Evolutionary conservation across 208 protist genomes (phyloP).

Genomic region (Trichomonas gallinae): DNA sequence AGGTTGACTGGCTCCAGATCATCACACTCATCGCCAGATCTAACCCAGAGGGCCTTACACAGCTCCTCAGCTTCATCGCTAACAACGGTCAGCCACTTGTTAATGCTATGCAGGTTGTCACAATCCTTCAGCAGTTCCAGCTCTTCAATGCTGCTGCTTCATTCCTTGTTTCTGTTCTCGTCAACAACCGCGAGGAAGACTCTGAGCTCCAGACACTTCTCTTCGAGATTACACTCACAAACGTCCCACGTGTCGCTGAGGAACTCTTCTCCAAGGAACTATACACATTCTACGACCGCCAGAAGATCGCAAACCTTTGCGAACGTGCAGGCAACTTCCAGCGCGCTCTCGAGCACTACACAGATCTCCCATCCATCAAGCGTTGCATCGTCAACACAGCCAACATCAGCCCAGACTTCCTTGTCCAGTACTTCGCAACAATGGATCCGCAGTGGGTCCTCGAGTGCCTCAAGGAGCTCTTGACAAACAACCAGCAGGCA

Average conservation of each 20-base stretch:
- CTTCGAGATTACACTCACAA: slow-evolving; percentile 93
- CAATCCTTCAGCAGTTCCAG: slow-evolving; percentile 49
- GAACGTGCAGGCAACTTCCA: slow-evolving; percentile 82
- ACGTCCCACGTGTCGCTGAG: slow-evolving; percentile 77
- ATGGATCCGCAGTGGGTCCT: slow-evolving; percentile 77
- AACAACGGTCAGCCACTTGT: slow-evolving; percentile 30
- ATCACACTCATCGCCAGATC: slow-evolving; percentile 55
- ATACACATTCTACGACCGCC: slow-evolving; percentile 87
- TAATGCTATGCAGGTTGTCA: slow-evolving; percentile 31
- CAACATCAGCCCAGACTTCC: neutral
- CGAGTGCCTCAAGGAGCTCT: slow-evolving; percentile 83
- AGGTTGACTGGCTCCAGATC: slow-evolving; percentile 15
- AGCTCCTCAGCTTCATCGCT: slow-evolving; percentile 72
- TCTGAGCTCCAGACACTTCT: slow-evolving; percentile 89
- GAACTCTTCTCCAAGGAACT: slow-evolving; percentile 78
- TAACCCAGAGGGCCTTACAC: slow-evolving; percentile 69
- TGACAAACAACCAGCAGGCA: slow-evolving; percentile 67
- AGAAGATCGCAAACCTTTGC: slow-evolving; percentile 81
- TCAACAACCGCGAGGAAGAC: slow-evolving; percentile 55
- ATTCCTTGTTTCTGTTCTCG: slow-evolving; percentile 87
- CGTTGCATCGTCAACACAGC: slow-evolving; percentile 63
- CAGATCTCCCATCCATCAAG: slow-evolving; percentile 85
- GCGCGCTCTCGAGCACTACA: slow-evolving; percentile 90
- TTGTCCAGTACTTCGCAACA: slow-evolving; percentile 71
- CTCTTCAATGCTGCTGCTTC: slow-evolving; percentile 83